Conservation (phyloP, 2,329 filamentous ascomycete genomes). For the Penicillium fuscoglaucum region DNA sequence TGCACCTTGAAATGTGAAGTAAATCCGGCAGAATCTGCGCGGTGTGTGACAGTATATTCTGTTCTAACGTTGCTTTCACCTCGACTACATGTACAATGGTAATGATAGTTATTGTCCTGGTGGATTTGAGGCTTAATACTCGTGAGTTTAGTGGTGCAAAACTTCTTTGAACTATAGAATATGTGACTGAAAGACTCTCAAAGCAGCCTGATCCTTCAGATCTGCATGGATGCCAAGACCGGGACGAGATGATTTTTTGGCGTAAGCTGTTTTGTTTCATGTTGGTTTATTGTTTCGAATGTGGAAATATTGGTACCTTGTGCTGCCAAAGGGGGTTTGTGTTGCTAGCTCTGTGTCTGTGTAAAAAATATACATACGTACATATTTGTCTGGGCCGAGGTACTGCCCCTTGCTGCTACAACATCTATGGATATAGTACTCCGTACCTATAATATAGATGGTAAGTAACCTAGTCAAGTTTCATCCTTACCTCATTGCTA, state of each 20-base stretch:
- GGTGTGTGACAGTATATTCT: slow-evolving; percentile 4
- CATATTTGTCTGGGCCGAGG: background rate
- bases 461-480: background rate
- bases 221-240: slow-evolving; percentile 1
- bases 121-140: background rate
- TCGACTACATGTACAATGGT: background rate
- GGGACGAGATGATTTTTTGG: background rate
- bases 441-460: background rate
- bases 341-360: background rate
- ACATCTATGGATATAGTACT: no score
- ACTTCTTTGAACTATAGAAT: background rate
- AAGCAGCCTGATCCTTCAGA: background rate
- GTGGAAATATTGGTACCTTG: background rate
- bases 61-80: background rate
- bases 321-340: background rate
- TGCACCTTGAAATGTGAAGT: slow-evolving; percentile 6
- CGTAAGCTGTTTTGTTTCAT: background rate
- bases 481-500: background rate
- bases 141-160: background rate
- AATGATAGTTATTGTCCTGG: background rate
- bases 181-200: background rate
- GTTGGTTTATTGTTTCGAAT: background rate
- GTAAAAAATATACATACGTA: background rate
- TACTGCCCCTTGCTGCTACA: background rate
- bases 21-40: slow-evolving; percentile 11